Evolutionary conservation across 352 stramenopile species (phyloP).

Genomic region (Aphanomyces astaci): DNA sequence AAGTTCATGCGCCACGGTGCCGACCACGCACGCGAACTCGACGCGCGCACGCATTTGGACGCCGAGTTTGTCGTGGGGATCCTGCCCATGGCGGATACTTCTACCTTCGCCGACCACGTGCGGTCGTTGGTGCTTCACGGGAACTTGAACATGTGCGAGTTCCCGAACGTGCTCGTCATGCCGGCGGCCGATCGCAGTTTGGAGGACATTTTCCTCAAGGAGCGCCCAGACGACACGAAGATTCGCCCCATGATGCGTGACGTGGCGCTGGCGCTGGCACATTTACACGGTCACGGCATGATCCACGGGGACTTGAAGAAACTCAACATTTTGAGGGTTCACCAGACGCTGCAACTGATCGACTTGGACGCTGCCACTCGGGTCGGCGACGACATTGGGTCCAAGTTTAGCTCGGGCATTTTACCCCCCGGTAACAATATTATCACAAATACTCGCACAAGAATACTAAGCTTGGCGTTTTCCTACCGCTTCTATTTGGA

Average conservation of each 20-base stretch:
- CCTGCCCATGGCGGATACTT: not conserved
- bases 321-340: slow-evolving; percentile 25
- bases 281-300: not conserved
- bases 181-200: not conserved
- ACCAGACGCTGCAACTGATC: slow-evolving; percentile 18
- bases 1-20: not conserved
- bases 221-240: not conserved
- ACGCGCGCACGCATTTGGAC: not conserved
- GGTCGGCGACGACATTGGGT: not conserved
- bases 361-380: slow-evolving; percentile 20
- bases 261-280: not conserved
- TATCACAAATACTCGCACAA: too few relatives aligned
- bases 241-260: not conserved
- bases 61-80: not conserved
- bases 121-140: not conserved
- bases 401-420: slow-evolving; percentile 23
- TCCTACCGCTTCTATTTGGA: not conserved
- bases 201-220: slow-evolving; percentile 3
- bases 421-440: slow-evolving; percentile 14
- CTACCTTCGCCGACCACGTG: not conserved
- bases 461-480: not conserved
- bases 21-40: not conserved
- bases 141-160: not conserved
- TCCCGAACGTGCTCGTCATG: not conserved
- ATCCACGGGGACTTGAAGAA: slow-evolving; percentile 27